Evolutionary conservation across 1,284 basidiomycete species (phyloP).

Genomic region (Mycena sp.): DNA sequence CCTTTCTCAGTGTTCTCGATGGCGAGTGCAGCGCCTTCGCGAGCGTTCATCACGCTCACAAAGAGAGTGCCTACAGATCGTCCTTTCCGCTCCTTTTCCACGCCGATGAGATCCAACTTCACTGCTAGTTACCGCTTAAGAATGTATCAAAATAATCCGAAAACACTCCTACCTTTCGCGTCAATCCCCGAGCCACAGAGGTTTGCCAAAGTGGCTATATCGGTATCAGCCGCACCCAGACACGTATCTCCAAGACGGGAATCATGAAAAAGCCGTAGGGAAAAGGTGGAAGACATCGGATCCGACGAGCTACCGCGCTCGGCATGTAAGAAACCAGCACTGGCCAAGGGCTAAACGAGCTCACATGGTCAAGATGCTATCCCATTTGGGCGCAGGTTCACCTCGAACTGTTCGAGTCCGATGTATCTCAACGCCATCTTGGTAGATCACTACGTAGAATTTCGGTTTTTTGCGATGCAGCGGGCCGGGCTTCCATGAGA

Average conservation of each 20-base stretch:
- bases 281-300: neutral
- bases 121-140: neutral
- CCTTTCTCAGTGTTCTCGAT: neutral
- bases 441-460: too few relatives aligned
- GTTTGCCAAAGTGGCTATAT: neutral
- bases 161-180: neutral
- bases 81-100: neutral
- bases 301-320: neutral
- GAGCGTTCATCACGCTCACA: neutral
- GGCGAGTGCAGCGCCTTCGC: neutral
- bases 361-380: neutral
- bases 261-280: neutral
- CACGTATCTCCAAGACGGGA: neutral
- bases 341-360: neutral
- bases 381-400: neutral
- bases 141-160: neutral
- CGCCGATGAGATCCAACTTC: neutral
- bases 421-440: neutral
- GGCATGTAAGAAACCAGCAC: neutral
- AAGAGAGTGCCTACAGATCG: neutral
- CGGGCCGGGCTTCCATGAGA: too few relatives aligned
- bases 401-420: neutral
- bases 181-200: neutral
- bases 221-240: neutral
- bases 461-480: too few relatives aligned